phyloP scores from a whole-genome alignment of 1,284 basidiomycete species.

The Retiboletus flavoniger region DNA sequence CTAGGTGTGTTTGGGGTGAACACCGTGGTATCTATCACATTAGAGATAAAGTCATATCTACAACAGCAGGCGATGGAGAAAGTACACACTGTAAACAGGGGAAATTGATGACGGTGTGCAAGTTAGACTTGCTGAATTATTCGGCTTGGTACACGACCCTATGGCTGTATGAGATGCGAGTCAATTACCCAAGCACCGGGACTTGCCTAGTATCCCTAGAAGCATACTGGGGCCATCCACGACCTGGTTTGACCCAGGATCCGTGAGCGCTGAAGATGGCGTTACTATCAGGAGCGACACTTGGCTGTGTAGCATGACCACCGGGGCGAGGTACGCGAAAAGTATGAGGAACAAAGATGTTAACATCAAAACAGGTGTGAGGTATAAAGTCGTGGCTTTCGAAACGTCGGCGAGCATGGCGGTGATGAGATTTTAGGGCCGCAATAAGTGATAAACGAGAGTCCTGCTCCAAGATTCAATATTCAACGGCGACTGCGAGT shows the following conservation, averaged over 20 bases:
- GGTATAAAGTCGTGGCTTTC: conserved; percentile 66
- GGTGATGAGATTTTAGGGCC: neutral
- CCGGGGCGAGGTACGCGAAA: conserved; percentile 66
- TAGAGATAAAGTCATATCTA: neutral
- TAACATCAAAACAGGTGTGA: conserved; percentile 64
- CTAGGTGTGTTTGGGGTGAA: conserved; percentile 58
- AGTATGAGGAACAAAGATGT: conserved; percentile 63
- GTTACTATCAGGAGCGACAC: conserved; percentile 65
- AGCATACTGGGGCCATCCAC: conserved; percentile 73
- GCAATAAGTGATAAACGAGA: conserved; percentile 10
- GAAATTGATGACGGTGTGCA: conserved; percentile 58
- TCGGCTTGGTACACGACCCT: conserved; percentile 69
- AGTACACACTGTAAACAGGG: conserved; percentile 58
- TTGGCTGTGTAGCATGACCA: conserved; percentile 54
- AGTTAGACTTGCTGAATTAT: conserved; percentile 47
- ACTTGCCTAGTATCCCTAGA: conserved; percentile 63
- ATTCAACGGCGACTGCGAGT: conserved; percentile 13
- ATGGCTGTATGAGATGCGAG: conserved; percentile 4
- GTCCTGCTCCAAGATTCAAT: conserved; percentile 20
- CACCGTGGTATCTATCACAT: conserved; percentile 54
- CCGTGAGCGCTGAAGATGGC: conserved; percentile 53
- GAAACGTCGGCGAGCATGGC: conserved; percentile 60
- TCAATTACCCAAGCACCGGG: neutral
- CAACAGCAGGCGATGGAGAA: neutral
- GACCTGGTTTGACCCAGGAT: conserved; percentile 38